phyloP scores from a whole-genome alignment of 352 stramenopile genomes.

The Hyphochytrium catenoides region DNA sequence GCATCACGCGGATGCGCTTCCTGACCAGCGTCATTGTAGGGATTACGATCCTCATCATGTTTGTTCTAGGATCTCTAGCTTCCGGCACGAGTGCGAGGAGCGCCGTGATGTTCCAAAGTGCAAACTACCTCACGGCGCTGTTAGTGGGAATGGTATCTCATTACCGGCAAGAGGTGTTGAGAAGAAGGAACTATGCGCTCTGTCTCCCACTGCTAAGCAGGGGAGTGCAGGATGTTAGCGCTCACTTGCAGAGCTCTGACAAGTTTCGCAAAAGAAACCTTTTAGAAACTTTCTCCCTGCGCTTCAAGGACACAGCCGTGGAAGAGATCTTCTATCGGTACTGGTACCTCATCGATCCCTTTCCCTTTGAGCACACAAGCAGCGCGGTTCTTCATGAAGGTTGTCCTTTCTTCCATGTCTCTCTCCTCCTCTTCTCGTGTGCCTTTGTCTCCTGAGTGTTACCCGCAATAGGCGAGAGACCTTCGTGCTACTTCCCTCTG shows the following conservation, averaged over 20 bases:
- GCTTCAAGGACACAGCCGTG: slow-evolving; percentile 36
- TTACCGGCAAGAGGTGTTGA: slow-evolving; percentile 43
- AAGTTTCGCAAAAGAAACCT: slow-evolving; percentile 40
- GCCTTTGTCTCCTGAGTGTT: too few species aligned
- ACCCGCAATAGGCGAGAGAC: too few species aligned
- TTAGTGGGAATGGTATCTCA: slow-evolving; percentile 57
- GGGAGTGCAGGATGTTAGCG: slow-evolving; percentile 36
- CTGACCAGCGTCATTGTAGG: slow-evolving; percentile 36
- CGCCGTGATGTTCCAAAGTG: slow-evolving; percentile 45
- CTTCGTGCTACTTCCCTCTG: too few species aligned
- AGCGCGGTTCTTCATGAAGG: slow-evolving; percentile 32
- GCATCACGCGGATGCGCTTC: slow-evolving; percentile 53
- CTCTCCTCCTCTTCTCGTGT: too few species aligned
- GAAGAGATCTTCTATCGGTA: slow-evolving; percentile 52
- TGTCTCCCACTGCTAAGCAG: slow-evolving; percentile 40
- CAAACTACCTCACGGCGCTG: slow-evolving; percentile 48
- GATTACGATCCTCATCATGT: slow-evolving; percentile 32
- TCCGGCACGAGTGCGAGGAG: slow-evolving; percentile 12
- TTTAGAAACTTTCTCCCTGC: slow-evolving; percentile 31
- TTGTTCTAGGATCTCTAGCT: slow-evolving; percentile 27
- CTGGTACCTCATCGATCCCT: slow-evolving; percentile 60
- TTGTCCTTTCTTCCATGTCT: too few species aligned
- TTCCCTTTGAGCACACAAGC: slow-evolving; percentile 53
- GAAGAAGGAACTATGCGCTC: slow-evolving; percentile 41
- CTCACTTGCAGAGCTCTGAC: too few species aligned